phyloP scores from a whole-genome alignment of 2,329 filamentous ascomycete species.

The Davidsoniella eucalypti region DNA sequence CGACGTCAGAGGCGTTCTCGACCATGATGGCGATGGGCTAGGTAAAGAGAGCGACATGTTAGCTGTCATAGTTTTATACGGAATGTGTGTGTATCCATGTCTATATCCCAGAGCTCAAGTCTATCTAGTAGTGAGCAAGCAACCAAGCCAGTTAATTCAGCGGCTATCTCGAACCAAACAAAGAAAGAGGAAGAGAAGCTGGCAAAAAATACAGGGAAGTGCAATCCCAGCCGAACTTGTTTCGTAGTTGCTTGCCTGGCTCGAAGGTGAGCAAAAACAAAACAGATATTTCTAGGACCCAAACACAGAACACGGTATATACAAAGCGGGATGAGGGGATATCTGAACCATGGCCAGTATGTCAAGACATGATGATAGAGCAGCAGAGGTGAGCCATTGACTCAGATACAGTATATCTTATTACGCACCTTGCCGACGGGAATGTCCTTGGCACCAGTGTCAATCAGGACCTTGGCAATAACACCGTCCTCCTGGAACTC shows the following conservation, averaged over 20 bases:
- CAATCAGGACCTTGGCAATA: constrained; percentile 84
- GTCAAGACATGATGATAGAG: too few relatives aligned
- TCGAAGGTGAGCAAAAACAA: too few relatives aligned
- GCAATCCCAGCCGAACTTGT: too few relatives aligned
- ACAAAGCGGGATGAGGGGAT: too few relatives aligned
- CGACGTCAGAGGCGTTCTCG: constrained; percentile 75
- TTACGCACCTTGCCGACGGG: constrained; percentile 78
- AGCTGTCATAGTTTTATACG: neutral
- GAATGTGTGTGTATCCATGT: neutral
- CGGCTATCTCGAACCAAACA: neutral
- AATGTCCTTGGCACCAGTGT: constrained; percentile 85
- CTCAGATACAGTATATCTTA: too few relatives aligned
- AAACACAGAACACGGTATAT: too few relatives aligned
- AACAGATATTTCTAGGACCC: too few relatives aligned
- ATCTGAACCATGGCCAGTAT: too few relatives aligned
- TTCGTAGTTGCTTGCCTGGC: too few relatives aligned
- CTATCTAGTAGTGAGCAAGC: neutral
- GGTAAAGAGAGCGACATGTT: constrained; percentile 10
- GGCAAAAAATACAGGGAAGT: neutral
- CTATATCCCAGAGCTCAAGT: neutral
- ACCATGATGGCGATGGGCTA: constrained; percentile 93
- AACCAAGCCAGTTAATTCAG: neutral
- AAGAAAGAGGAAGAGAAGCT: neutral
- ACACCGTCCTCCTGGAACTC: constrained; percentile 98
- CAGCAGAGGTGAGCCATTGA: too few relatives aligned